Conservation (phyloP, 257 asterid genomes). For the Penstemon davidsonii region DNA sequence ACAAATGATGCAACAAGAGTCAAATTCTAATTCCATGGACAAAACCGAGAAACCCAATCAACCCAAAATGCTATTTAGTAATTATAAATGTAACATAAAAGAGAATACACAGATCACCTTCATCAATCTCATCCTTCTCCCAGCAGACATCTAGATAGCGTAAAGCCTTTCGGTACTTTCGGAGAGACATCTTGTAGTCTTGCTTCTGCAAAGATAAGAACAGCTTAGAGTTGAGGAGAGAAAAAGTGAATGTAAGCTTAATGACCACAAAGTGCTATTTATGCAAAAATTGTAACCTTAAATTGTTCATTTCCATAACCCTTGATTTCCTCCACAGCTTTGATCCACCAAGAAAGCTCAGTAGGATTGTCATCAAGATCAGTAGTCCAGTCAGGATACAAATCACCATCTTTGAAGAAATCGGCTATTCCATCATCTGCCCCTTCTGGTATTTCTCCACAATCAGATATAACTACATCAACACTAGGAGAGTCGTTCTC, state of each 20-base stretch:
- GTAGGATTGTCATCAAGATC: conserved; percentile 65
- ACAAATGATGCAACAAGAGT: not conserved
- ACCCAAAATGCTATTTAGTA: not conserved
- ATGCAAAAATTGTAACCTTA: conserved; percentile 50
- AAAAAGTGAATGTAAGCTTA: not conserved
- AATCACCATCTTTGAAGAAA: conserved; percentile 85
- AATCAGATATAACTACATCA: conserved; percentile 60
- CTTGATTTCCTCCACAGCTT: conserved; percentile 71
- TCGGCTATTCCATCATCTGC: conserved; percentile 76
- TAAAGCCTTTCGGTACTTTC: conserved; percentile 92
- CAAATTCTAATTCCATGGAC: not conserved
- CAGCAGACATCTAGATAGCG: conserved; percentile 92
- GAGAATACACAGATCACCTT: conserved; percentile 45
- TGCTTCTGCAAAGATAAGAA: conserved; percentile 62
- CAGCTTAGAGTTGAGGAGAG: not conserved
- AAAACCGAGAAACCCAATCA: not conserved
- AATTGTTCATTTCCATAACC: conserved; percentile 83
- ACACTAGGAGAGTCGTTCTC: conserved; percentile 66
- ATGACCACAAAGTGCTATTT: conserved; percentile 8
- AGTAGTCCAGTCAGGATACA: conserved; percentile 89
- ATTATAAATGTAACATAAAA: not conserved
- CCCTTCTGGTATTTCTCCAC: conserved; percentile 86
- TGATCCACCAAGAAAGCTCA: conserved; percentile 91
- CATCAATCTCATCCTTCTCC: conserved; percentile 98
- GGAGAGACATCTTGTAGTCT: conserved; percentile 96